phyloP scores from a whole-genome alignment of 2,329 filamentous ascomycete species.

The Penicillium sp. region DNA sequence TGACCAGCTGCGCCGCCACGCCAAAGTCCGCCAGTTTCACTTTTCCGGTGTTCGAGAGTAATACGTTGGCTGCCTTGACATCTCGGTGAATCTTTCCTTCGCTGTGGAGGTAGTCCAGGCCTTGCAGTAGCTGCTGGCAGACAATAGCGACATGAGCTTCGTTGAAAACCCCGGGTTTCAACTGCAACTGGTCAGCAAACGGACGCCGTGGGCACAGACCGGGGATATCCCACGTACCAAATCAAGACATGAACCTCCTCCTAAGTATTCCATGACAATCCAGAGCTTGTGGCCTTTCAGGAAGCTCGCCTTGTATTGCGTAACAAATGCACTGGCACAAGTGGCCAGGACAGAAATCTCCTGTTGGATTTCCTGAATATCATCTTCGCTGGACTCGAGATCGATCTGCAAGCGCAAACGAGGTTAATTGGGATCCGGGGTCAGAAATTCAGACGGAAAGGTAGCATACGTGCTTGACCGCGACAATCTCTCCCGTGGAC shows the following conservation, averaged over 20 bases:
- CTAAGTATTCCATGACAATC: slow-evolving; percentile 99
- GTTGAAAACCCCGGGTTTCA: slow-evolving; percentile 84
- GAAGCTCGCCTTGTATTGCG: slow-evolving; percentile 94
- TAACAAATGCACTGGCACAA: slow-evolving; percentile 89
- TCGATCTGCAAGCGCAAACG: slow-evolving; percentile 66
- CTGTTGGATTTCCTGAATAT: slow-evolving; percentile 96
- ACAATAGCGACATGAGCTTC: slow-evolving; percentile 92
- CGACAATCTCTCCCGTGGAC: slow-evolving; percentile 85
- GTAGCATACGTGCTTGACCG: slow-evolving; percentile 82
- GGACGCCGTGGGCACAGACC: background rate
- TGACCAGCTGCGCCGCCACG: slow-evolving; percentile 91
- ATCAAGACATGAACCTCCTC: slow-evolving; percentile 91
- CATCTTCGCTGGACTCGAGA: slow-evolving; percentile 96
- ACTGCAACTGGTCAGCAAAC: slow-evolving; percentile 48
- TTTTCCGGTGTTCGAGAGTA: slow-evolving; percentile 85
- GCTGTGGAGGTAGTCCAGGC: slow-evolving; percentile 86
- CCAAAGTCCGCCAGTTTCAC: slow-evolving; percentile 98
- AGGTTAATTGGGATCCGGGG: slow-evolving; percentile 13
- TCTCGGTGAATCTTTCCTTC: slow-evolving; percentile 96
- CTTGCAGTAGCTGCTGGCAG: slow-evolving; percentile 83
- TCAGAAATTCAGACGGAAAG: slow-evolving; percentile 1
- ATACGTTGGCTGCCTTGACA: slow-evolving; percentile 92
- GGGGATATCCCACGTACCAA: slow-evolving; percentile 57
- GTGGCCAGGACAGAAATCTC: slow-evolving; percentile 95
- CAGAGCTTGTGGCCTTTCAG: slow-evolving; percentile 94